Percentiles rank a stretch among this genome's conserved stretches.
Evolutionary conservation across 2,329 filamentous ascomycete species (phyloP).

Genomic region (Leptographium wingfieldii): DNA sequence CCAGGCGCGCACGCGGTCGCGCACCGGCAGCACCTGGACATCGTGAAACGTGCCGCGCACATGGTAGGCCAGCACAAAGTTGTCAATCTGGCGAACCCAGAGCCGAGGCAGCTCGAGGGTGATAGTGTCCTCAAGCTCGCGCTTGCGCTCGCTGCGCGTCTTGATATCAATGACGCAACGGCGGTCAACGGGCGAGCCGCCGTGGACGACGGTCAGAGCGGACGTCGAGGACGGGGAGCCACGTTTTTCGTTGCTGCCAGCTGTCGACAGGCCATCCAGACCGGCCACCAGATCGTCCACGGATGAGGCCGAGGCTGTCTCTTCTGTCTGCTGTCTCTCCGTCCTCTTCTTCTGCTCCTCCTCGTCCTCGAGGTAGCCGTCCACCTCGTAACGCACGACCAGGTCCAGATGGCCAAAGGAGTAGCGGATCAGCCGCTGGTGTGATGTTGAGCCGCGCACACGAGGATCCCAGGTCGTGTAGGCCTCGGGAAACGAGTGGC

Average conservation of each 20-base stretch:
- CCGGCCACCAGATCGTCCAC: not conserved
- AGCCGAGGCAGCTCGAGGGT: constrained; percentile 27
- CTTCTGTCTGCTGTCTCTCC: not conserved
- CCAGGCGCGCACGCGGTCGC: constrained; percentile 21
- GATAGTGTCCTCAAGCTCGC: constrained; percentile 17
- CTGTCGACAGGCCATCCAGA: not conserved
- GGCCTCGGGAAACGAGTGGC: constrained; percentile 52
- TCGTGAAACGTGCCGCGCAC: constrained; percentile 22
- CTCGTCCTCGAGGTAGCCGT: constrained; percentile 34
- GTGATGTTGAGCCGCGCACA: constrained; percentile 41
- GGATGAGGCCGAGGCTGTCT: not conserved
- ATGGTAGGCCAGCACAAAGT: constrained; percentile 30
- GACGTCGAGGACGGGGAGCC: not conserved
- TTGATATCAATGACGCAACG: constrained; percentile 29
- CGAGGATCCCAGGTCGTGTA: constrained; percentile 51
- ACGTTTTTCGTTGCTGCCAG: no score
- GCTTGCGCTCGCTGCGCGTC: constrained; percentile 22
- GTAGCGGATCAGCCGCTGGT: constrained; percentile 51
- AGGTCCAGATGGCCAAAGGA: constrained; percentile 37
- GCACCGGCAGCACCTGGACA: constrained; percentile 21
- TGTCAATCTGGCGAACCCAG: constrained; percentile 27
- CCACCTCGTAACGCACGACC: constrained; percentile 43
- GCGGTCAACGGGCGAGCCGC: constrained; percentile 20
- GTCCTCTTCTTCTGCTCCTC: not conserved
- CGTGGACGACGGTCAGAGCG: constrained; percentile 8